Percentiles rank a stretch among this genome's conserved stretches.
Evolutionary conservation across 164 flowering plant genomes (phyloP).

Genomic region (Stephania japonica): DNA sequence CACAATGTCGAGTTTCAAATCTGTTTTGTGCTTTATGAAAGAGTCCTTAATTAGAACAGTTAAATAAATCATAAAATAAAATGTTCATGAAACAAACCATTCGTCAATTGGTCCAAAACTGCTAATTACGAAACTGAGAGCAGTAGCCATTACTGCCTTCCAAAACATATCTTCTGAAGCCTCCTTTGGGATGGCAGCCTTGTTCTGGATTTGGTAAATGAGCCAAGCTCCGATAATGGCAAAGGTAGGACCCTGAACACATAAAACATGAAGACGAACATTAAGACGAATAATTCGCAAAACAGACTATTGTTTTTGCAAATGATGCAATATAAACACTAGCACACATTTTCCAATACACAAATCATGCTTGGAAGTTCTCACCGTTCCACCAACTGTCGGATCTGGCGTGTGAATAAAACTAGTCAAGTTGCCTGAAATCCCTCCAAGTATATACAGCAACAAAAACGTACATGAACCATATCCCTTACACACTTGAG

Average conservation of each 20-base stretch:
- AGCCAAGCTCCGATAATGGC: conserved; percentile 74
- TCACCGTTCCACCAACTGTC: conserved; percentile 78
- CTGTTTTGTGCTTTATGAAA: too few species aligned
- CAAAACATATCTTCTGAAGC: conserved; percentile 44
- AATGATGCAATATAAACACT: background rate
- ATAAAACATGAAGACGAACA: background rate
- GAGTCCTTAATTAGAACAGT: too few species aligned
- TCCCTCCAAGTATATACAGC: conserved; percentile 68
- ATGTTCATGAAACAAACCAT: conserved; percentile 38
- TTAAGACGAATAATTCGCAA: background rate
- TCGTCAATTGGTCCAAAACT: conserved; percentile 56
- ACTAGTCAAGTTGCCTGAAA: conserved; percentile 66
- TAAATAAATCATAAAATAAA: background rate
- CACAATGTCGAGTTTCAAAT: background rate
- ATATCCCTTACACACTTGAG: conserved; percentile 52
- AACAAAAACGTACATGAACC: conserved; percentile 63
- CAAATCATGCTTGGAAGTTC: conserved; percentile 13
- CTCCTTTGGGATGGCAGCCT: conserved; percentile 36
- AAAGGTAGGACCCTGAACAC: conserved; percentile 60
- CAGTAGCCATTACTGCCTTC: conserved; percentile 51
- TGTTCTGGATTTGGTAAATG: conserved; percentile 53
- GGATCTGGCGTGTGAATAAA: conserved; percentile 65
- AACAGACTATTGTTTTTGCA: background rate
- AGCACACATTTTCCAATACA: background rate
- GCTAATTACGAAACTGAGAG: conserved; percentile 40